Base-by-base conservation (phyloP, 2,329 filamentous ascomycete genomes). In the Pestalotiopsis fici region DNA sequence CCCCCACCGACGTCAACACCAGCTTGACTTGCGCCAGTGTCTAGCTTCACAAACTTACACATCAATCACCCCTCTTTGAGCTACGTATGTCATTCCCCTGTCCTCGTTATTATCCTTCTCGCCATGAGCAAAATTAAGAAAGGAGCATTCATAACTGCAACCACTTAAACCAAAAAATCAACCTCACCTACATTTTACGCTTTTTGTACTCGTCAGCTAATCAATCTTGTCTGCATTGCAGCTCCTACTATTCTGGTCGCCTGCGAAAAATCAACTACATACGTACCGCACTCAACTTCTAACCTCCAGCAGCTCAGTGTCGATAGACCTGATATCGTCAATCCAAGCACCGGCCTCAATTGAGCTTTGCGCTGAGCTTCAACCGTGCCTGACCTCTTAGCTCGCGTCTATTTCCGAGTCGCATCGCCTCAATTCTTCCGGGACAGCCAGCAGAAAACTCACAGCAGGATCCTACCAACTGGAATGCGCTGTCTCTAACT, bases 401-500 rank as follows among this genome's bases (percentile, higher is more conserved):
- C 27, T 37, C 50, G n/a, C 50, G 54, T 54, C 63, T 27, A 7
- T 50, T 21, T 50, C 43, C 21, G n/a, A 21, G 43, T 50, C 43
- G 43, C 43, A 50, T 28, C 64, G 35, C 55, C 64, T 35, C 64
- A 27, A 39, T 28, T 13, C 21, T 21, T 31, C 37, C 59, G 59
- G 15, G 39, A 25, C 37, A 11, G 21, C 39, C 59, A 62, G 59
- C 15, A 25, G 28, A 21, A n/a, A n/a, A 43, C 12, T 21, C 9
- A 12, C 31, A 27, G 27, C 27, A n/a, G 6, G 31, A 23, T 21
- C 59, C 37, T 28, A 21, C 43, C 21, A 25, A 15, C 15, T 59
- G 55, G 64, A 66, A 66, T 61, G 64, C 47, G 55, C 56, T 23
- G 56, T 39, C 64, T 50, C 27, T 66, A 37, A 50, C 43, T 50